Conservation (phyloP, 2,329 filamentous ascomycete genomes). For the Hypoxylon sp. region DNA sequence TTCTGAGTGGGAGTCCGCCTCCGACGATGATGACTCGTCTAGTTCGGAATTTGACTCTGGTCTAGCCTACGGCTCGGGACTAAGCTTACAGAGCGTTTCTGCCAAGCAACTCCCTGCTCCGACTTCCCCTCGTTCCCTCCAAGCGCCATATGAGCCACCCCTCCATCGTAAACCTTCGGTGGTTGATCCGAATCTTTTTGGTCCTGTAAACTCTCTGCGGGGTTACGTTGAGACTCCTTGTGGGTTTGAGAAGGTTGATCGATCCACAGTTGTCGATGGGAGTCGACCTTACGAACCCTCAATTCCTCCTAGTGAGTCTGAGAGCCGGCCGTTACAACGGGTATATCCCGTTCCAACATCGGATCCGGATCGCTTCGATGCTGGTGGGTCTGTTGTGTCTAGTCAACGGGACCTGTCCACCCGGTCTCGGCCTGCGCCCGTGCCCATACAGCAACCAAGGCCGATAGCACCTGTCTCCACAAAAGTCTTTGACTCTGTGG, state of each 20-base stretch:
- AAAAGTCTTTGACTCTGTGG: constrained; percentile 73
- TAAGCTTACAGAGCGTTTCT: constrained; percentile 45
- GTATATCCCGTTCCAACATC: constrained; percentile 77
- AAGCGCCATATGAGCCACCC: constrained; percentile 46
- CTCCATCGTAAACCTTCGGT: constrained; percentile 59
- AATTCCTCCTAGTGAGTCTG: constrained; percentile 55
- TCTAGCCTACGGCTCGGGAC: constrained; percentile 61
- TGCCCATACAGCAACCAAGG: constrained; percentile 87
- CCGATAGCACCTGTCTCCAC: constrained; percentile 81
- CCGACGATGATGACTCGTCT: constrained; percentile 63
- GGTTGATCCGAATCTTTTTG: constrained; percentile 72
- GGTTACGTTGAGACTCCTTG: constrained; percentile 70
- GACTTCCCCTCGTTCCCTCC: constrained; percentile 21
- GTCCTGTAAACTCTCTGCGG: constrained; percentile 72
- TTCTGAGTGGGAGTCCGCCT: constrained; percentile 71
- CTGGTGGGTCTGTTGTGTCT: constrained; percentile 64
- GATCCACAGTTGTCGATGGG: constrained; percentile 44
- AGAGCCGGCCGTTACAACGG: constrained; percentile 67
- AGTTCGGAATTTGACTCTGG: constrained; percentile 60
- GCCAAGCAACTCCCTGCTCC: constrained; percentile 25
- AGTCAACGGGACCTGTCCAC: constrained; percentile 59
- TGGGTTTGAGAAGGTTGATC: constrained; percentile 64
- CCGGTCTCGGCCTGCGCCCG: constrained; percentile 67
- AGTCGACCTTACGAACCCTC: constrained; percentile 57
- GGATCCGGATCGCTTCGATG: constrained; percentile 75